Evolutionary conservation across 306 rosid species (phyloP).

Genomic region (Corylus heterophylla): DNA sequence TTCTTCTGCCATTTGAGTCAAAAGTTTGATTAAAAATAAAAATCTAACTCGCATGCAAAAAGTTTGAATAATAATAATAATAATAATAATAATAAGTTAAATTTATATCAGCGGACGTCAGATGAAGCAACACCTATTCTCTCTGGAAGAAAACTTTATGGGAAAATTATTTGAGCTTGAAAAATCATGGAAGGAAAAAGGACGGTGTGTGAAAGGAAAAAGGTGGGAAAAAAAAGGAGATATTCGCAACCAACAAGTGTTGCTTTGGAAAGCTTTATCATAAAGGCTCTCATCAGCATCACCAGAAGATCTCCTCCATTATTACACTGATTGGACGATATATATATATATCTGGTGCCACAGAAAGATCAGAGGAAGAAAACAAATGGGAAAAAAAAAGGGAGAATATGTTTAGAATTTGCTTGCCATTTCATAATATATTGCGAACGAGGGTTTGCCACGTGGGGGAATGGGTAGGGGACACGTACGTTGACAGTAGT

Average conservation of each 20-base stretch:
- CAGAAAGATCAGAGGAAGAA: constrained; percentile 34
- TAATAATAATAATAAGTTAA: background rate
- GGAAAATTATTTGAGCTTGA: constrained; percentile 22
- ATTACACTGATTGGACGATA: constrained; percentile 58
- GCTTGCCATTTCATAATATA: background rate
- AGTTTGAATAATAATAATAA: background rate
- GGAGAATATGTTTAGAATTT: constrained; percentile 46
- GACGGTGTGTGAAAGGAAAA: constrained; percentile 6
- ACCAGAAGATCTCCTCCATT: constrained; percentile 48
- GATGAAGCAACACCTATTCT: constrained; percentile 35
- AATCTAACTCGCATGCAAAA: background rate
- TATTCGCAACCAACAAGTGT: constrained; percentile 55
- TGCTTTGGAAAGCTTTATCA: constrained; percentile 38
- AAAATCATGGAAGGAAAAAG: background rate
- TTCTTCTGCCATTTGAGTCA: background rate
- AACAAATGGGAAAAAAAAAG: constrained; percentile 23
- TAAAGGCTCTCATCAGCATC: constrained; percentile 33
- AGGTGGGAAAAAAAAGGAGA: constrained; percentile 38
- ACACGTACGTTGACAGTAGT: constrained; percentile 15
- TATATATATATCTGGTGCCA: constrained; percentile 38
- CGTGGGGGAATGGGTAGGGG: background rate
- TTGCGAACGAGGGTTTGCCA: constrained; percentile 27
- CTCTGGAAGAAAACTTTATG: constrained; percentile 33
- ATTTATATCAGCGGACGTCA: constrained; percentile 34
- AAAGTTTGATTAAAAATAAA: background rate